Conservation (phyloP, 345 rosid species). For the Boechera stricta region DNA sequence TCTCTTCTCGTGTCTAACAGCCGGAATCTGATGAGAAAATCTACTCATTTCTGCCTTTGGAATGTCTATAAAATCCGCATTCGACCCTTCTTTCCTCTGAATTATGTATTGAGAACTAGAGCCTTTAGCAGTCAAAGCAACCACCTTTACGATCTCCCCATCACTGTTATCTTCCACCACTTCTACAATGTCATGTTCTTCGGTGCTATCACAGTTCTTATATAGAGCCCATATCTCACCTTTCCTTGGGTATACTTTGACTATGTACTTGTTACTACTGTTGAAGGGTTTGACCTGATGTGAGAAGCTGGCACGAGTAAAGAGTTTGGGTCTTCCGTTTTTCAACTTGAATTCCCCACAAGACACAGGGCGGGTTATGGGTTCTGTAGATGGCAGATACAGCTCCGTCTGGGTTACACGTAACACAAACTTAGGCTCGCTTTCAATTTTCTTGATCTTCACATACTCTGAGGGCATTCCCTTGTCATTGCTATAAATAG, state of each 20-base stretch:
- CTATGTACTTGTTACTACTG: background rate
- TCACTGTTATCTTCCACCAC: constrained; percentile 51
- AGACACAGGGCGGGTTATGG: constrained; percentile 22
- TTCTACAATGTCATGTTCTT: constrained; percentile 56
- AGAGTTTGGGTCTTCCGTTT: constrained; percentile 31
- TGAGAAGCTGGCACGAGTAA: constrained; percentile 48
- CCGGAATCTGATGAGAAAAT: constrained; percentile 69
- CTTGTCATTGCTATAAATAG: constrained; percentile 47
- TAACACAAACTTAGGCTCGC: constrained; percentile 41
- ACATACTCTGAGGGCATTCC: constrained; percentile 57
- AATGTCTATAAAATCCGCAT: constrained; percentile 43
- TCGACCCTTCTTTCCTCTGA: constrained; percentile 46
- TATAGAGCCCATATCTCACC: constrained; percentile 68
- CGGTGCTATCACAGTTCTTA: constrained; percentile 48
- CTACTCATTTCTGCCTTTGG: constrained; percentile 45
- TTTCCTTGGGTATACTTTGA: constrained; percentile 55
- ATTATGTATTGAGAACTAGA: constrained; percentile 42
- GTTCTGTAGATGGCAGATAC: constrained; percentile 33
- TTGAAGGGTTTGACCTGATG: constrained; percentile 46
- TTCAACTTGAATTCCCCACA: constrained; percentile 57
- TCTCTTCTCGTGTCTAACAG: constrained; percentile 41
- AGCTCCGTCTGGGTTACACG: constrained; percentile 47
- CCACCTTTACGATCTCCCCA: constrained; percentile 37
- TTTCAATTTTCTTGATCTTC: constrained; percentile 48
- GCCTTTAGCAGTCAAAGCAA: constrained; percentile 44